Conservation (phyloP, 495 filamentous ascomycete genomes). For the Thermothielavioides terrestris region DNA sequence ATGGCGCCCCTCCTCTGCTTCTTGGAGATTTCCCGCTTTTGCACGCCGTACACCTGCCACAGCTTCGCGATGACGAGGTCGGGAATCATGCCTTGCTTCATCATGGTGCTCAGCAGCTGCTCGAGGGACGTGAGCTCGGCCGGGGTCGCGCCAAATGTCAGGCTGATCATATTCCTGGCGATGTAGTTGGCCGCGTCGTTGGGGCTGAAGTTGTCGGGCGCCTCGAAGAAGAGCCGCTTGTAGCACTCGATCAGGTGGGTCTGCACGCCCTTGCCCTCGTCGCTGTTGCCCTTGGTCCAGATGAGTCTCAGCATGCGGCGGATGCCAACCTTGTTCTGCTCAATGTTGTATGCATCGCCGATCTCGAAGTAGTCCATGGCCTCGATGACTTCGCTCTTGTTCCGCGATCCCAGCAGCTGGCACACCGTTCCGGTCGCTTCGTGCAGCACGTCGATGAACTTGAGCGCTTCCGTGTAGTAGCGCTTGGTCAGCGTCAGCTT, state of each 20-base stretch:
- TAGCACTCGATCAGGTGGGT: conserved; percentile 96
- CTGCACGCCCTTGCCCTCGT: conserved; percentile 97
- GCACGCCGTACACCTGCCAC: conserved; percentile 95
- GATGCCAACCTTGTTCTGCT: conserved; percentile 83
- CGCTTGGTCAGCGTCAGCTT: conserved; percentile 78
- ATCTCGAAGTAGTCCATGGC: conserved; percentile 98
- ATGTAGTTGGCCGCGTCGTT: conserved; percentile 96
- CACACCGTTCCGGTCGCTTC: conserved; percentile 66
- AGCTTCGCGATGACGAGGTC: conserved; percentile 84
- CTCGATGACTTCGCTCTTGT: conserved; percentile 96
- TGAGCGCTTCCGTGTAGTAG: conserved; percentile 84
- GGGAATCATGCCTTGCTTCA: conserved; percentile 79
- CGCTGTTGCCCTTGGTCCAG: conserved; percentile 98
- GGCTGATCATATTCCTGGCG: conserved; percentile 95
- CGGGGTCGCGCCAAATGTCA: conserved; percentile 89
- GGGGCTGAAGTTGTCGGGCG: conserved; percentile 71
- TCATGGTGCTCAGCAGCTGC: conserved; percentile 93
- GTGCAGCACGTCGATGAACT: conserved; percentile 92
- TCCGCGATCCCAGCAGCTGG: conserved; percentile 83
- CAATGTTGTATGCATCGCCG: conserved; percentile 88
- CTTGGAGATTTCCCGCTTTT: conserved; percentile 84
- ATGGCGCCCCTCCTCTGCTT: conserved; percentile 90
- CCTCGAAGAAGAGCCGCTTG: conserved; percentile 89
- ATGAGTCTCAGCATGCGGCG: conserved; percentile 91
- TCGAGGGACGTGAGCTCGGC: conserved; percentile 93